phyloP scores from a whole-genome alignment of 2,329 filamentous ascomycete genomes.

The Lachnellula arida region DNA sequence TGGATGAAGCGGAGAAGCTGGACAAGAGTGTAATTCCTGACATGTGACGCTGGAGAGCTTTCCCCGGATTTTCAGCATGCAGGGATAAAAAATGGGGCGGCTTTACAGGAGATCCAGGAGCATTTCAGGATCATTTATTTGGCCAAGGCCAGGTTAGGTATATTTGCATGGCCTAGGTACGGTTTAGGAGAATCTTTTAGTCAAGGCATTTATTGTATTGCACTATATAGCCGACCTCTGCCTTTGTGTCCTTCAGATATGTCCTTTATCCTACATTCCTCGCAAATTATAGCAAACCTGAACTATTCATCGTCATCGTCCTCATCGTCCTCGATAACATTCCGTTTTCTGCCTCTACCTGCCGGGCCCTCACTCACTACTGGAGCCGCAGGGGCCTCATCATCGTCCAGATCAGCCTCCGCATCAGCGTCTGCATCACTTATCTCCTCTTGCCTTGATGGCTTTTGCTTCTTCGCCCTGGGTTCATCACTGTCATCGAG shows the following conservation, averaged over 20 bases:
- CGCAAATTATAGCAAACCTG: neutral
- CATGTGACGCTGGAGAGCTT: constrained; percentile 9
- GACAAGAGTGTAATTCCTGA: neutral
- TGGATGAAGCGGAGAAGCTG: neutral
- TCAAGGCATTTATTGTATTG: no score
- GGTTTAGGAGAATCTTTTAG: no score
- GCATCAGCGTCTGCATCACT: constrained; percentile 45
- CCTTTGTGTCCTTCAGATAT: no score
- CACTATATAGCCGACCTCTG: no score
- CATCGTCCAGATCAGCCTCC: constrained; percentile 51
- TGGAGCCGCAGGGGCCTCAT: constrained; percentile 35
- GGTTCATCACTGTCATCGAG: constrained; percentile 39
- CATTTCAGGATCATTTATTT: no score
- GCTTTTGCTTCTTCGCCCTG: constrained; percentile 31
- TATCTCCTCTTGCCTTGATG: constrained; percentile 35
- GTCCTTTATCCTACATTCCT: neutral
- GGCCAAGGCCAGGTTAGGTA: no score
- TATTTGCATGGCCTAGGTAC: no score
- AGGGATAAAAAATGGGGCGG: neutral
- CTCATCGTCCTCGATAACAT: constrained; percentile 58
- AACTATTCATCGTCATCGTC: constrained; percentile 39
- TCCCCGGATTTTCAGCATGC: constrained; percentile 9
- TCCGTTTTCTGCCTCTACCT: constrained; percentile 44
- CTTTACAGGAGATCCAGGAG: no score
- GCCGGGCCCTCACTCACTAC: constrained; percentile 34